Evolutionary conservation across 352 stramenopile genomes (phyloP).

Genomic region (Globisporangium spinosum): DNA sequence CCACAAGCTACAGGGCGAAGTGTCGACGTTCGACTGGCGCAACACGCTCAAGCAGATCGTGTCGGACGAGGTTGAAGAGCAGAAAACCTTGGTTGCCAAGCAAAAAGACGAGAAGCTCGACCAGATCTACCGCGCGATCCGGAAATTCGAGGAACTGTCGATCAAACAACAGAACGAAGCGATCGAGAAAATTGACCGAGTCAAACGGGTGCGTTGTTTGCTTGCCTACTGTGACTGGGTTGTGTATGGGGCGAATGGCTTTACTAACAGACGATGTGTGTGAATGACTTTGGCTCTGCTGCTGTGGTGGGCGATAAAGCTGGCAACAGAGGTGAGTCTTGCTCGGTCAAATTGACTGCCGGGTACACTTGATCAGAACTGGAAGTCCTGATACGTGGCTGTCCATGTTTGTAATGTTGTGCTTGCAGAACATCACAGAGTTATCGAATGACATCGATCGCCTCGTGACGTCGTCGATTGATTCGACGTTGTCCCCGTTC

Average conservation of each 20-base stretch:
- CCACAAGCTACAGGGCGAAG: conserved; percentile 55
- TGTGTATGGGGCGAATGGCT: background rate
- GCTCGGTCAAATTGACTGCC: no score
- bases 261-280: background rate
- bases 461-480: conserved; percentile 47
- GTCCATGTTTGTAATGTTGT: background rate
- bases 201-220: conserved; percentile 32
- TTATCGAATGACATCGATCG: conserved; percentile 48
- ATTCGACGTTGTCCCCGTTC: conserved; percentile 51
- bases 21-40: conserved; percentile 68
- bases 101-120: conserved; percentile 50
- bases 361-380: no score
- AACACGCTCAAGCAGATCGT: conserved; percentile 49
- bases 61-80: conserved; percentile 52
- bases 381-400: no score
- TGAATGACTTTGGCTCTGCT: background rate
- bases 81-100: conserved; percentile 40
- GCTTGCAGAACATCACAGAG: conserved; percentile 40
- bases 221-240: background rate
- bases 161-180: conserved; percentile 40
- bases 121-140: conserved; percentile 39
- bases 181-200: conserved; percentile 44
- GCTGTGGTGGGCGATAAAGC: conserved; percentile 13
- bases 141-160: conserved; percentile 40
- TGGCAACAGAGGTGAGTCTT: conserved; percentile 28